A percentile compares a stretch with the other conserved stretches of the same genome.
Conservation (phyloP, 305 asterid genomes). For the Plantago lanceolata region DNA sequence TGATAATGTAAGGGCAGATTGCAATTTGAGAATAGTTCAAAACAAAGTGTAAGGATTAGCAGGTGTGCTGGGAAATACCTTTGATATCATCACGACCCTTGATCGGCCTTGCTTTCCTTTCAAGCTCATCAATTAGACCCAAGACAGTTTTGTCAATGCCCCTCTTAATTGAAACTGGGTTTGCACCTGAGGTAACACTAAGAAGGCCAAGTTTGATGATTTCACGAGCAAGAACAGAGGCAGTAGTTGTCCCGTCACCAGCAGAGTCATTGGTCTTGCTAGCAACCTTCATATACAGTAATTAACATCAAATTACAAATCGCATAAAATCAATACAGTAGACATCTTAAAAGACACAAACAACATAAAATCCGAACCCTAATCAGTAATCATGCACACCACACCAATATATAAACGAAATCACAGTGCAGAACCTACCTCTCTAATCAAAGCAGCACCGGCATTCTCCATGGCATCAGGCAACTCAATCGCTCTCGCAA, state of each 20-base stretch:
- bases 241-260: conserved; percentile 98
- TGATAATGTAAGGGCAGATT: neutral
- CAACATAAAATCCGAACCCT: neutral
- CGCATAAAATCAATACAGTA: conserved; percentile 1
- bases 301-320: conserved; percentile 18
- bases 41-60: neutral
- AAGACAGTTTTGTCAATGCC: conserved; percentile 87
- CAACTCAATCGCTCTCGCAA: conserved; percentile 90
- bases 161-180: conserved; percentile 83
- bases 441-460: conserved; percentile 93
- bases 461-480: conserved; percentile 97
- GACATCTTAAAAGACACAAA: neutral
- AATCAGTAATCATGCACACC: neutral
- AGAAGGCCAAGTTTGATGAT: conserved; percentile 84
- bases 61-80: conserved; percentile 39
- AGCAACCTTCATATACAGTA: conserved; percentile 61
- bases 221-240: conserved; percentile 89
- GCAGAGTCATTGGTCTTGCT: conserved; percentile 99
- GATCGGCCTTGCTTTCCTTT: conserved; percentile 80
- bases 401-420: neutral
- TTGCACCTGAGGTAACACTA: conserved; percentile 95
- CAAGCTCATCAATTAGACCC: conserved; percentile 74
- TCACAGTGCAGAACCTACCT: conserved; percentile 44
- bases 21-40: neutral
- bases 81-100: conserved; percentile 90